A percentile compares a stretch with the other conserved stretches of the same genome.
Conservation (phyloP, 768 basidiomycete species). For the Russula earlei region DNA sequence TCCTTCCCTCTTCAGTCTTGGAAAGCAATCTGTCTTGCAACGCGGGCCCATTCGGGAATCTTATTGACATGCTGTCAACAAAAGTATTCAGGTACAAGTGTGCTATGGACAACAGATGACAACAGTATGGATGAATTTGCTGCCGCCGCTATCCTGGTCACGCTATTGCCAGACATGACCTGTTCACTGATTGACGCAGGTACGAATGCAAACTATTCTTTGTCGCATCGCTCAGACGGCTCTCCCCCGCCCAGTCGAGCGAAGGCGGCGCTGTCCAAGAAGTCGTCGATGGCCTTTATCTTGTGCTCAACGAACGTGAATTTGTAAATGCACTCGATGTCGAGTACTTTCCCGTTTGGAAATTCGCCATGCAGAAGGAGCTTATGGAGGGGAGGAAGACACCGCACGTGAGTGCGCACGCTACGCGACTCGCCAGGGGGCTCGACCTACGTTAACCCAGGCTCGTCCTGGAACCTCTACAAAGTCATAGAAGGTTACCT, state of each 20-base stretch:
- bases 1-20: too few species aligned
- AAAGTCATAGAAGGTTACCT: not conserved
- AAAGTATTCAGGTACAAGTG: too few species aligned
- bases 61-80: too few species aligned
- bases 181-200: too few species aligned
- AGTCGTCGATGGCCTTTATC: not conserved
- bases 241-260: not conserved
- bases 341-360: not conserved
- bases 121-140: too few species aligned
- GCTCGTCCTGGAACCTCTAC: not conserved
- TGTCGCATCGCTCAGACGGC: too few species aligned
- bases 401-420: not conserved
- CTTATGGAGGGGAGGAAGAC: not conserved
- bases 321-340: constrained; percentile 2
- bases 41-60: too few species aligned
- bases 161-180: too few species aligned
- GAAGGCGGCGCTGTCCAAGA: not conserved
- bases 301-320: not conserved
- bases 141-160: too few species aligned
- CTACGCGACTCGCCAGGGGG: not conserved
- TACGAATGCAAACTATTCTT: too few species aligned
- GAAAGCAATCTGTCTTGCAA: too few species aligned
- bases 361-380: not conserved
- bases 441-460: constrained; percentile 1
- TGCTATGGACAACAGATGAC: too few species aligned